A percentile compares a stretch with the other conserved stretches of the same genome.
phyloP scores from a whole-genome alignment of 1,284 basidiomycete species.

The Cystobasidiaceae sp. region DNA sequence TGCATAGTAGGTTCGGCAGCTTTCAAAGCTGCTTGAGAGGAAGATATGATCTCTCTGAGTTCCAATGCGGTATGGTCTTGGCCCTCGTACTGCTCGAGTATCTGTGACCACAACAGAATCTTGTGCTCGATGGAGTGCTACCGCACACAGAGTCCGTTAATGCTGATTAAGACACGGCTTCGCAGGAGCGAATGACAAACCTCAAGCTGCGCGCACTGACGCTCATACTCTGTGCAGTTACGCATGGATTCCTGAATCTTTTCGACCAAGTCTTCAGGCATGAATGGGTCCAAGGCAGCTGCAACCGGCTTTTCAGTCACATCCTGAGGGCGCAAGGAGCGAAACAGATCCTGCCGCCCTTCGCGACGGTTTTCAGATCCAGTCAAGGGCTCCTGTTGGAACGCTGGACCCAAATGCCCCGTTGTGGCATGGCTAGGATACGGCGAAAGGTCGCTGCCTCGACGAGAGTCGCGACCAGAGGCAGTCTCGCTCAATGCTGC shows the following conservation, averaged over 20 bases:
- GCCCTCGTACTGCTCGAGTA: constrained; percentile 22
- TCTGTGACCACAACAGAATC: constrained; percentile 23
- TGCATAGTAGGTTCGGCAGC: neutral
- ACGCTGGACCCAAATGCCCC: too few relatives aligned
- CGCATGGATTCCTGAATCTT: neutral
- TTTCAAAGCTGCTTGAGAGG: neutral
- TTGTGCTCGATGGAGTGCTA: constrained; percentile 30
- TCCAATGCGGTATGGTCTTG: constrained; percentile 24
- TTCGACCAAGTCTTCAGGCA: constrained; percentile 7
- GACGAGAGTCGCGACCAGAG: too few relatives aligned
- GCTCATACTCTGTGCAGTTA: constrained; percentile 24
- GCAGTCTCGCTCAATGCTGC: too few relatives aligned
- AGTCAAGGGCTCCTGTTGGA: too few relatives aligned
- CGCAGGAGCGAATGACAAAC: neutral
- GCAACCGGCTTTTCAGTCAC: neutral
- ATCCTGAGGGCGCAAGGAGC: neutral
- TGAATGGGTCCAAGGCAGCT: neutral
- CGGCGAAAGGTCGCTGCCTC: too few relatives aligned
- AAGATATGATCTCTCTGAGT: constrained; percentile 7
- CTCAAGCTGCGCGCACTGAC: constrained; percentile 27
- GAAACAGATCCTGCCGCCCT: neutral
- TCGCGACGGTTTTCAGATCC: too few relatives aligned
- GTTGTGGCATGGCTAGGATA: too few relatives aligned
- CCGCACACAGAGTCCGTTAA: neutral
- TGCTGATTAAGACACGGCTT: neutral